Evolutionary conservation across 2,329 filamentous ascomycete species (phyloP), one percentile per base, ranked within the genome.

Genomic region (Didymella pinodella): DNA sequence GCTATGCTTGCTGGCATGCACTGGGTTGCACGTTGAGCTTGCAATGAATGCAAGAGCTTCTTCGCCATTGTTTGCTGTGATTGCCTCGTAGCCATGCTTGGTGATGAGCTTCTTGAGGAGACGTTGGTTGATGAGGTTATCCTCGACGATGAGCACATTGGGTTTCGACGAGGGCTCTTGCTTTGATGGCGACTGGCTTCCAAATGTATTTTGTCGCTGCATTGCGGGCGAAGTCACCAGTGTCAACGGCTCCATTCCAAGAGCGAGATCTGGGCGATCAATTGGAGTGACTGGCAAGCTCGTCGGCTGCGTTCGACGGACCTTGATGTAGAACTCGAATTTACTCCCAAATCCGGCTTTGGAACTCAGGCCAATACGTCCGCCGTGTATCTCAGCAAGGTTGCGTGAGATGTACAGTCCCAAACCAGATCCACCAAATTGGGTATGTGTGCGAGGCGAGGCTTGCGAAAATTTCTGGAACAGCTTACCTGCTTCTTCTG

Each of bases 371-470:
- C 70, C 70, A 41, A 72, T 72, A 11, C 59, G 54, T 7, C 70
- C 70, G 18, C 69, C 70, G 57, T 71, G 69, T 20, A 71, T 49
- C 55, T 72, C 70, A 22, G 62, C 63, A 14, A 72, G 62, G 41
- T 71, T 65, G 8, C 65, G 61, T 5, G 69, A 72, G 47, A 72
- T 71, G 53, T 68, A 72, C 6, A 72, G 40, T 4, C 65, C 65
- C 7, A 68, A 44, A 22, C 66, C 66, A 4, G 65, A 65, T 16
- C 66, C 66, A 2, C 69, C 69, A 40, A 70, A 72, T 34, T 91
- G 86, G 20, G 91, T 86, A 22, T 68, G 61, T 5, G 66, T 68
- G 26, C 63, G 63, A 18, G 63, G 62, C 11, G 59, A 63, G 18
- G 64, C 63, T 26, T 59, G 58, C 40, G 40, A 55, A 43, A 51